phyloP scores from a whole-genome alignment of 495 filamentous ascomycete genomes.

The Astrothelium subdiscretum region DNA sequence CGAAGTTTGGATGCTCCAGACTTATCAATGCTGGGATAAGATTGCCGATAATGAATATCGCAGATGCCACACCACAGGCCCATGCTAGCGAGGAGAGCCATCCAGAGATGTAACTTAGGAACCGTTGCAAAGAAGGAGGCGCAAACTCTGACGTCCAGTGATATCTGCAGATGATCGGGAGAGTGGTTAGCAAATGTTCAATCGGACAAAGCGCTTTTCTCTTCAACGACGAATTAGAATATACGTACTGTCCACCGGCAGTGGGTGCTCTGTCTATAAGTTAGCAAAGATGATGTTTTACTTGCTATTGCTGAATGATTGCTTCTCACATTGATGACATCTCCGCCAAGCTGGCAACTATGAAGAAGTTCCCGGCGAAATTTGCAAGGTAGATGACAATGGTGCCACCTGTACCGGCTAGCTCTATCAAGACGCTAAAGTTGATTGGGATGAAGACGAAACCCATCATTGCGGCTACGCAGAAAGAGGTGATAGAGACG shows the following conservation, averaged over 20 bases:
- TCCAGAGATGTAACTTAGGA: constrained; percentile 35
- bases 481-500: constrained; percentile 4
- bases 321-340: constrained; percentile 28
- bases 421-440: neutral
- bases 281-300: neutral
- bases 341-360: constrained; percentile 25
- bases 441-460: constrained; percentile 8
- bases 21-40: constrained; percentile 35
- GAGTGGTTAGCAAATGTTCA: neutral
- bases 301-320: neutral
- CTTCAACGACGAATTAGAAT: neutral
- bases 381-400: constrained; percentile 9
- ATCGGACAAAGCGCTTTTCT: neutral
- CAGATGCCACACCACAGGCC: constrained; percentile 24
- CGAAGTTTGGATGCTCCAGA: constrained; percentile 29
- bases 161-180: constrained; percentile 2
- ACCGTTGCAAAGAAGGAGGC: constrained; percentile 29
- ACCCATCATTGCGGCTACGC: constrained; percentile 5
- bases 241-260: constrained; percentile 10
- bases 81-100: constrained; percentile 9
- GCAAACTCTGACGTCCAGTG: constrained; percentile 35
- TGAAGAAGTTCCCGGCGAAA: constrained; percentile 25
- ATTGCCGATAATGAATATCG: constrained; percentile 9
- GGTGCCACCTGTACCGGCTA: constrained; percentile 7
- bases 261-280: constrained; percentile 15